These are phyloP conservation scores for Diplodia seriata DNA, from an alignment of 2,329 filamentous ascomycete species.

Conservation along the genomic window DNA sequence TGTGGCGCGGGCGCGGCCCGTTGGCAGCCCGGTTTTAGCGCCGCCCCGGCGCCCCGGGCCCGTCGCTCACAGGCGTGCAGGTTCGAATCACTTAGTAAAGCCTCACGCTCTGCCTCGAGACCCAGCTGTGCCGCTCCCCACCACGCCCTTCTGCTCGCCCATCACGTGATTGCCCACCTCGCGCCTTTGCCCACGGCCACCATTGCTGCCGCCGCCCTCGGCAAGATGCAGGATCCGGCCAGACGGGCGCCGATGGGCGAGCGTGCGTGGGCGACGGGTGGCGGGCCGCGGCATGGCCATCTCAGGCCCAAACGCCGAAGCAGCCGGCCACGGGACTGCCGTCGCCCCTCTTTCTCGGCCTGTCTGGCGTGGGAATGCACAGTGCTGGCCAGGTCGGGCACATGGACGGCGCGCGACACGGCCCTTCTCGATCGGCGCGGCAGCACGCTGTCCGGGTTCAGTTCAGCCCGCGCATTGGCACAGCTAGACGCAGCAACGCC, in stretches of 20 bases:
- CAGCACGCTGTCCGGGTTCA: not conserved
- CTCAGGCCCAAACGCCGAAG: not conserved
- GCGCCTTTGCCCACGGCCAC: not conserved
- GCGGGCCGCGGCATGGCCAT: not conserved
- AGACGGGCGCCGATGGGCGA: not conserved
- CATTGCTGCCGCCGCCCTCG: not conserved
- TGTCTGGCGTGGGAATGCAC: not conserved
- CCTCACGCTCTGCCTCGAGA: too few species aligned
- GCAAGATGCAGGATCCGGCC: not conserved
- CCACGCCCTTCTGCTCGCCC: not conserved
- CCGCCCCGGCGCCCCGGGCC: not conserved
- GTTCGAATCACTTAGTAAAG: too few species aligned
- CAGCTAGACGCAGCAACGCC: not conserved
- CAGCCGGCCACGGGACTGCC: not conserved
- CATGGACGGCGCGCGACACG: not conserved
- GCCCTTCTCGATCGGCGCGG: not conserved
- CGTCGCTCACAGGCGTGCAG: too few species aligned
- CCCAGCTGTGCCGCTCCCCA: too few species aligned
- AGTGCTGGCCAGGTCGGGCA: not conserved
- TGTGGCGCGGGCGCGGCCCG: conserved; percentile 2
- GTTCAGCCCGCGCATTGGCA: not conserved
- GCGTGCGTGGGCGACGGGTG: not conserved
- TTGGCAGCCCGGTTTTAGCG: not conserved
- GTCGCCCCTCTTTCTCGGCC: not conserved
- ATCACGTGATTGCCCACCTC: not conserved